Base-by-base conservation (phyloP, 495 filamentous ascomycete genomes). In the Penicillium crystallinum region DNA sequence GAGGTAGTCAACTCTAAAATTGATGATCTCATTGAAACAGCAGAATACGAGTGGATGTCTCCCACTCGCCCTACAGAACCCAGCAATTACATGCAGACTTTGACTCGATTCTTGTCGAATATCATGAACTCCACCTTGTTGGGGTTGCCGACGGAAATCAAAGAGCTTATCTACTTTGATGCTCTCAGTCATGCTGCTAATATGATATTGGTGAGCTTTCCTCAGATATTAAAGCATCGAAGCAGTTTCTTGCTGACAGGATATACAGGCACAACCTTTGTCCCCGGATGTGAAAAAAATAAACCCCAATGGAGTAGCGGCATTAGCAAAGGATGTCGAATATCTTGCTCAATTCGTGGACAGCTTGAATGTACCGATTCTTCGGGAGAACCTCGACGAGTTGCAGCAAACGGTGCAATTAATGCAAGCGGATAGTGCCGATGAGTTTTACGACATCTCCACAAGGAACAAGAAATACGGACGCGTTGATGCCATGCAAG, bases 1-100 rank as follows among this genome's bases (percentile, higher is more conserved):
- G 95, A 97, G 70, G 79, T 99, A 0, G 93, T 99, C 39, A 97
- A 97, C 68, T 95, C 89, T 39, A 99, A 99, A 68, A 97, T 99
- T 56, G 92, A 97, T 58, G 95, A 97, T 63, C 82, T 99, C 22
- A 87, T 99, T 30, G 91, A 95, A 61, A 96, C 90, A 0, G 91
- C 93, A 27, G 95, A 97, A 64, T 99, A 97, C 59, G 87, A 97
- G 63, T 99, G 93, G 91, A 89, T 82, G 73, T 78, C 89, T 6
- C 74, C 77, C 17, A 80, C 72, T 7, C 70, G 78, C 27, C 81
- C 82, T 5, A 77, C 68, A 6, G 85, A 93, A 55, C 86, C 91
- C 4, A 90, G 86, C 66, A 89, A 84, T 53, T 98, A 97, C 75
- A 95, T 98, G 83, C 84, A 88, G 63, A 95, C 92, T 18, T 73